Percentiles rank a stretch among this genome's conserved stretches.
phyloP scores from a whole-genome alignment of 2,329 filamentous ascomycete species.

The Alternaria atra region DNA sequence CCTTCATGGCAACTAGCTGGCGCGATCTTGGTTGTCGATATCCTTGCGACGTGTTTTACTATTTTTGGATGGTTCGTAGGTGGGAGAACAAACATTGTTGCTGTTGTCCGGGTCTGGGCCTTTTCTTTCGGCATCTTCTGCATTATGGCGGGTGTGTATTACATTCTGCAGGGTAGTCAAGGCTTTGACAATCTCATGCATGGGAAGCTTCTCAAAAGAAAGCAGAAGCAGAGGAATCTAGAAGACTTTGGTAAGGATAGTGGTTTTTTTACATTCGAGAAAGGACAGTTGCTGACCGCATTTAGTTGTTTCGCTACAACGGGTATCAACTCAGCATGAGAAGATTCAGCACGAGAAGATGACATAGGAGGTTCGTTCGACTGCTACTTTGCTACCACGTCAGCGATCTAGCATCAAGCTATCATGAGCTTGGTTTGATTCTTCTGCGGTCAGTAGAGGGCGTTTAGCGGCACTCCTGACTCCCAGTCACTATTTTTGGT shows the following conservation, averaged over 20 bases:
- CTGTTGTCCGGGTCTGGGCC: constrained; percentile 88
- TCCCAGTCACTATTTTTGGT: not conserved
- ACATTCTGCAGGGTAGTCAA: constrained; percentile 79
- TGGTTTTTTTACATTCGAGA: not conserved
- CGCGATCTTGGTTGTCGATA: constrained; percentile 82
- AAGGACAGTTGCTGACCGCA: constrained; percentile 57
- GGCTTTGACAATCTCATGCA: constrained; percentile 95
- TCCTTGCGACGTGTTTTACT: constrained; percentile 85
- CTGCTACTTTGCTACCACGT: not conserved
- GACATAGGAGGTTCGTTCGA: constrained; percentile 61
- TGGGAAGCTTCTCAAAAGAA: constrained; percentile 83
- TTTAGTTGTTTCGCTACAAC: constrained; percentile 84
- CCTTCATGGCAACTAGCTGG: constrained; percentile 85
- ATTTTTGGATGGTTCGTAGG: constrained; percentile 84
- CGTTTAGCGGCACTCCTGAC: constrained; percentile 1
- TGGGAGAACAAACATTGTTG: constrained; percentile 77
- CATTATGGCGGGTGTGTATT: constrained; percentile 79
- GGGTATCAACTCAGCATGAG: constrained; percentile 91
- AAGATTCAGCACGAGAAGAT: constrained; percentile 83
- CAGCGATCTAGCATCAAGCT: not conserved
- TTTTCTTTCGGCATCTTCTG: constrained; percentile 92
- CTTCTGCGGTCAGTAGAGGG: not conserved
- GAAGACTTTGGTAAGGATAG: constrained; percentile 84
- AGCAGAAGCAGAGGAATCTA: constrained; percentile 81
- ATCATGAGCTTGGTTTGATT: not conserved